Base-by-base conservation (phyloP, 108 stramenopile species). In the Cyclotella cryptica region DNA sequence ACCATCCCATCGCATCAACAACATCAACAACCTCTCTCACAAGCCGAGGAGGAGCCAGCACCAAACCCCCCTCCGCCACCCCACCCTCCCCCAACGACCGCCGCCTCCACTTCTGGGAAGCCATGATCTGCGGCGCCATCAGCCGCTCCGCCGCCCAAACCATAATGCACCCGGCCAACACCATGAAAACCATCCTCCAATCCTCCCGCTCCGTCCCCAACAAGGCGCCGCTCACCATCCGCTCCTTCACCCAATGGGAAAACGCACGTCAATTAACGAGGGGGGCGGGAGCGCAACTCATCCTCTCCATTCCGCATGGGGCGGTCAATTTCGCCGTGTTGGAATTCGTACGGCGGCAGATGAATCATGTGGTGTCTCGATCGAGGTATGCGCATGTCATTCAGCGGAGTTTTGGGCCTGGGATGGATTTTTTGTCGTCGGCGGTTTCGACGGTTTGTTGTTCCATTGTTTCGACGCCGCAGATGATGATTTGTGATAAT, bases 161-260 rank as follows among this genome's bases (percentile, higher is more conserved):
- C 10, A 79, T 88, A 26, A 84, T 92, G 85, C 93, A 94, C 52
- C 93, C 93, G n/a, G 89, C 88, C 27, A 92, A 94, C 71, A 95
- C 95, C 29, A 94, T 97, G 91, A 99, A 99, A 85, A 99, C 98
- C 10, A 85, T 98, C 22, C 80, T 99, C 63, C 98, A 98, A 85
- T 85, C 89, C 49, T 81, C 78, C 11, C 76, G 79, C 67, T 62
- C 65, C 28, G 71, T 63, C 44, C 79, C 78, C 18, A 86, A 81
- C 19, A 66, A 79, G 58, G 63, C 70, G 1, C 68, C 69, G 58
- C 66, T 86, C 42, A 89, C 89, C 0, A 57, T 96, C 0, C 15
- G 19, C 39, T 66, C 85, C 30, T 79, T 93, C 46, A 29, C 87
- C 28, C 71, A 82, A 46, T 91, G 90, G 66, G 63, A 70, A 30